Conservation (phyloP, 306 rosid genomes). For the Malus sylvestris region DNA sequence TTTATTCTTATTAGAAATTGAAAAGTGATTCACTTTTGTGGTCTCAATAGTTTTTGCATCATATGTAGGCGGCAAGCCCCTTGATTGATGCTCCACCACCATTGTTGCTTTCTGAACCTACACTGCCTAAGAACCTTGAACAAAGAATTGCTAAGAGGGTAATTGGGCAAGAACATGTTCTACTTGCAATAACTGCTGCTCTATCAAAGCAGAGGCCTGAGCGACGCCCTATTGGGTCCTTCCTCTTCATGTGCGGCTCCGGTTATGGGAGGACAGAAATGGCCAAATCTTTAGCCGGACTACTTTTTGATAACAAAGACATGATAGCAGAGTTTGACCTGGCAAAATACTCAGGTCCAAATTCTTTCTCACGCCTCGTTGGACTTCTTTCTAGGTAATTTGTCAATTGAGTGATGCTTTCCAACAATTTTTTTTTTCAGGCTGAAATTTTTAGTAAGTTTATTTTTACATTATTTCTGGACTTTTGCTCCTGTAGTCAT, state of each 20-base stretch:
- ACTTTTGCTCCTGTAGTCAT: constrained; percentile 1
- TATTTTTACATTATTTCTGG: neutral
- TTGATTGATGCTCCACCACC: constrained; percentile 5
- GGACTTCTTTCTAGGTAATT: constrained; percentile 5
- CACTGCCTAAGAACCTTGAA: constrained; percentile 14
- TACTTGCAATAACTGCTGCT: constrained; percentile 12
- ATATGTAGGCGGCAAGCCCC: neutral
- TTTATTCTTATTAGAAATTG: neutral
- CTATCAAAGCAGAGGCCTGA: constrained; percentile 13
- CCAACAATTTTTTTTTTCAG: neutral
- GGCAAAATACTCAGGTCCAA: constrained; percentile 7
- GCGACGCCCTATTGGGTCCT: constrained; percentile 17
- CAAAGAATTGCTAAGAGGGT: constrained; percentile 10
- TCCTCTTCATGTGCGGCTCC: constrained; percentile 16
- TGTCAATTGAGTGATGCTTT: neutral
- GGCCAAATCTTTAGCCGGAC: constrained; percentile 8
- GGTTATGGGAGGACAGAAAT: constrained; percentile 18
- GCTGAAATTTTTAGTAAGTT: neutral
- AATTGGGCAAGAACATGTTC: constrained; percentile 14
- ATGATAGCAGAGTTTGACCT: constrained; percentile 12
- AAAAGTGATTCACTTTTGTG: neutral
- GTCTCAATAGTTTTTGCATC: neutral
- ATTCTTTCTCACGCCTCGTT: neutral
- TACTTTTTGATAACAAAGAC: constrained; percentile 12
- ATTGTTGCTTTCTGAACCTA: neutral